Conservation (phyloP, 108 stramenopile species). For the Pseudonitzschia multiseries region DNA sequence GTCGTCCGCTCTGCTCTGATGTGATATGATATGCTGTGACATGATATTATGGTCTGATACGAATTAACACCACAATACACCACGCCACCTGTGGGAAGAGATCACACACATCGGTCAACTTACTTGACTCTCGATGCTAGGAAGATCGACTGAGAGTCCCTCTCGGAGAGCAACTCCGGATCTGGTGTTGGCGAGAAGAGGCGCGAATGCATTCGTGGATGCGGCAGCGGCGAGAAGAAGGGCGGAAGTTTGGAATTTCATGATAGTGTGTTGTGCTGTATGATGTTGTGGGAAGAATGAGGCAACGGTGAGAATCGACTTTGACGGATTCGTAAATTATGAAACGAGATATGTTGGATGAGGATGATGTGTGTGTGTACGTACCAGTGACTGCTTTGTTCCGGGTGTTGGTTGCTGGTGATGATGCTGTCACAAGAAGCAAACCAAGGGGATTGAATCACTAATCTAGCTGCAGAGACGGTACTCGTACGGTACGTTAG, state of each 20-base stretch:
- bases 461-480: neutral
- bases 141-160: conserved; percentile 17
- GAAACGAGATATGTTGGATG: neutral
- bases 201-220: conserved; percentile 18
- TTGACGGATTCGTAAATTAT: neutral
- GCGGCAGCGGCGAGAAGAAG: conserved; percentile 17
- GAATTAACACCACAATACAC: no score
- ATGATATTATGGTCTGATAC: no score
- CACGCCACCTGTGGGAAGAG: neutral
- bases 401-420: neutral
- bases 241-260: conserved; percentile 27
- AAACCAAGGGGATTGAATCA: neutral
- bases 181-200: neutral
- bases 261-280: neutral
- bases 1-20: no score
- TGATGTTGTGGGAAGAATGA: neutral
- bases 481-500: no score
- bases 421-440: conserved; percentile 10
- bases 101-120: conserved; percentile 13
- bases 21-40: no score
- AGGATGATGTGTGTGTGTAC: neutral
- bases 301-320: neutral
- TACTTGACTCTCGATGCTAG: conserved; percentile 31
- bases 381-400: neutral
- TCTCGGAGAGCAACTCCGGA: neutral